A percentile compares a stretch with the other conserved stretches of the same genome.
These are phyloP conservation scores for Microbotryomycetes sp. DNA, from an alignment of 1,284 basidiomycete genomes.

Conservation along the genomic window DNA sequence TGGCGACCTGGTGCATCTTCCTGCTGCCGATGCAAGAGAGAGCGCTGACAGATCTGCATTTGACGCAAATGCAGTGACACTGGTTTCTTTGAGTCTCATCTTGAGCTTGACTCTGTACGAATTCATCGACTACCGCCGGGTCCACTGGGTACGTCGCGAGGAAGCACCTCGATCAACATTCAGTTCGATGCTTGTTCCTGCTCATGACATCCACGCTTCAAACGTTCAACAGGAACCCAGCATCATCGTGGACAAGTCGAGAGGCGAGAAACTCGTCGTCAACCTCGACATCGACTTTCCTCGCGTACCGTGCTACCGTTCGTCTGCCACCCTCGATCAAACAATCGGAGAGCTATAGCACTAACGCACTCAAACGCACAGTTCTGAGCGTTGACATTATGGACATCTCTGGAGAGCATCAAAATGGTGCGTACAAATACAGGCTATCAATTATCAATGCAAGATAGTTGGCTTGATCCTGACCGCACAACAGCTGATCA, in stretches of 20 bases:
- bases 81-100: slow-evolving; percentile 87
- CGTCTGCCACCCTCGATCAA: not conserved
- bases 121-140: slow-evolving; percentile 86
- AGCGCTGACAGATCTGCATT: slow-evolving; percentile 1
- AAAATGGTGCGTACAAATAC: slow-evolving; percentile 53
- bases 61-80: slow-evolving; percentile 54
- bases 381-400: slow-evolving; percentile 92
- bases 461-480: not conserved
- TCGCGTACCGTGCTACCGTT: slow-evolving; percentile 91
- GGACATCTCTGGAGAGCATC: slow-evolving; percentile 95
- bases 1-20: not conserved
- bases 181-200: not conserved
- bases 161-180: not conserved
- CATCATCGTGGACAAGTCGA: slow-evolving; percentile 82
- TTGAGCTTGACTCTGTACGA: slow-evolving; percentile 84
- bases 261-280: slow-evolving; percentile 89
- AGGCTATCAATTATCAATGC: too few species aligned
- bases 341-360: not conserved
- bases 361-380: slow-evolving; percentile 41
- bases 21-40: too few species aligned
- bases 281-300: slow-evolving; percentile 93
- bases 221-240: slow-evolving; percentile 59
- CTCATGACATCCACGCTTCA: too few species aligned
- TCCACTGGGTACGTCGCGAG: slow-evolving; percentile 51
- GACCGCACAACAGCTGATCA: not conserved